Evolutionary conservation across 805 yeast genomes (phyloP).

Genomic region (Gaillardinia entomophila): DNA sequence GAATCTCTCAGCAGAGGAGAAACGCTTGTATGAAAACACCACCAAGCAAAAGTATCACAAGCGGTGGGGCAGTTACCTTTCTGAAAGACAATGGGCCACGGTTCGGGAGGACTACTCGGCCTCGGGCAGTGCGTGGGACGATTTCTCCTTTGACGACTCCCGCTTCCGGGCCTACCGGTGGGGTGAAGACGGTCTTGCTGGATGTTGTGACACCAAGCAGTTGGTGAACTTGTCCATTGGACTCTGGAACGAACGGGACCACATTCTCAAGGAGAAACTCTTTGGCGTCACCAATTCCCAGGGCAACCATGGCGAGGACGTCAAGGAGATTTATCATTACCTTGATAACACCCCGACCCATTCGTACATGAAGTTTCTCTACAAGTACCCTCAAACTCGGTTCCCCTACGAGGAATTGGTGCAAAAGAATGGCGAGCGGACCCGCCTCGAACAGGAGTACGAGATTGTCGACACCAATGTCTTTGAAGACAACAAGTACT

Average conservation of each 20-base stretch:
- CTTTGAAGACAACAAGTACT: constrained; percentile 69
- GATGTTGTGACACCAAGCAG: constrained; percentile 81
- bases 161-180: constrained; percentile 78
- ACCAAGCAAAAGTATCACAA: constrained; percentile 56
- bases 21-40: constrained; percentile 27
- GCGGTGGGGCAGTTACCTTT: constrained; percentile 87
- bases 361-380: constrained; percentile 83
- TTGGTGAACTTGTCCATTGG: constrained; percentile 72
- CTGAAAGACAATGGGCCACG: constrained; percentile 72
- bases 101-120: constrained; percentile 84
- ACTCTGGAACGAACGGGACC: constrained; percentile 88
- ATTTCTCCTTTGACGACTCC: constrained; percentile 82
- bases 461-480: constrained; percentile 80
- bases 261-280: constrained; percentile 74
- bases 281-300: constrained; percentile 89
- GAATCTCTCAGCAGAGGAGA: constrained; percentile 31
- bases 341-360: constrained; percentile 91
- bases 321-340: constrained; percentile 78
- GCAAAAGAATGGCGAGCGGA: constrained; percentile 58
- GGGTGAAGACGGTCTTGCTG: constrained; percentile 96
- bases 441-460: constrained; percentile 66
- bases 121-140: constrained; percentile 87
- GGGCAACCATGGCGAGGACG: constrained; percentile 96
- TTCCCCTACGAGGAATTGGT: constrained; percentile 78
- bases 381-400: constrained; percentile 85